Percentiles rank a stretch among this genome's conserved stretches.
These are phyloP conservation scores for Eucalyptus urophylla DNA, from an alignment of 345 rosid species.

Conservation along the genomic window DNA sequence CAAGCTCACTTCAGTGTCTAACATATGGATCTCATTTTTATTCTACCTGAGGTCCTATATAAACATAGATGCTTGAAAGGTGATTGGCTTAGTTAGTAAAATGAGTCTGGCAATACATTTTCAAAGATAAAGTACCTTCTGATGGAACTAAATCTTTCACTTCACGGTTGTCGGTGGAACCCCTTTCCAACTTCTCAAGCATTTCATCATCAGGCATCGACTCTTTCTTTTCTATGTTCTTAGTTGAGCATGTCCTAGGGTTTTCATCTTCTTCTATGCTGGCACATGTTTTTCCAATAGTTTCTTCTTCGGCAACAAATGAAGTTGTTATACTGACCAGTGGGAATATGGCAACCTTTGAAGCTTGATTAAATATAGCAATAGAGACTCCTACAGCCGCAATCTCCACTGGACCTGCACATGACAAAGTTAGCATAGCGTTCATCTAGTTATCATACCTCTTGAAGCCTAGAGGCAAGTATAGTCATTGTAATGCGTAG, in stretches of 20 bases:
- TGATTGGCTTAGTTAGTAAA: background rate
- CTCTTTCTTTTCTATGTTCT: slow-evolving; percentile 4
- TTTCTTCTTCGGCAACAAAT: slow-evolving; percentile 95
- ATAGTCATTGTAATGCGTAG: background rate
- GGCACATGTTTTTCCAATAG: slow-evolving; percentile 24
- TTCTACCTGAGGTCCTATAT: background rate
- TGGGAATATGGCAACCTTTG: slow-evolving; percentile 78
- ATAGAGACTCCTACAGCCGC: slow-evolving; percentile 97
- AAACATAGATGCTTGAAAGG: background rate
- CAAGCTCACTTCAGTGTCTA: background rate
- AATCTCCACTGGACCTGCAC: slow-evolving; percentile 67
- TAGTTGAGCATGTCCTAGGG: background rate
- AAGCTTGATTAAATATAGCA: slow-evolving; percentile 93
- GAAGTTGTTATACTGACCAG: slow-evolving; percentile 87
- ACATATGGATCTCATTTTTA: background rate
- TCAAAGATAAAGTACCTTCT: slow-evolving; percentile 1
- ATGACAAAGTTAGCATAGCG: background rate
- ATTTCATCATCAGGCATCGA: background rate
- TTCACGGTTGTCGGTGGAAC: background rate
- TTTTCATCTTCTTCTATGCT: slow-evolving; percentile 6
- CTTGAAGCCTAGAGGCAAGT: background rate
- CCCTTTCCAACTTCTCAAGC: slow-evolving; percentile 24
- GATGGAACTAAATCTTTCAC: background rate
- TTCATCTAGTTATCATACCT: background rate
- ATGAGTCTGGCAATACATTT: background rate